phyloP scores from a whole-genome alignment of 768 basidiomycete species.

The Lactarius indigo region DNA sequence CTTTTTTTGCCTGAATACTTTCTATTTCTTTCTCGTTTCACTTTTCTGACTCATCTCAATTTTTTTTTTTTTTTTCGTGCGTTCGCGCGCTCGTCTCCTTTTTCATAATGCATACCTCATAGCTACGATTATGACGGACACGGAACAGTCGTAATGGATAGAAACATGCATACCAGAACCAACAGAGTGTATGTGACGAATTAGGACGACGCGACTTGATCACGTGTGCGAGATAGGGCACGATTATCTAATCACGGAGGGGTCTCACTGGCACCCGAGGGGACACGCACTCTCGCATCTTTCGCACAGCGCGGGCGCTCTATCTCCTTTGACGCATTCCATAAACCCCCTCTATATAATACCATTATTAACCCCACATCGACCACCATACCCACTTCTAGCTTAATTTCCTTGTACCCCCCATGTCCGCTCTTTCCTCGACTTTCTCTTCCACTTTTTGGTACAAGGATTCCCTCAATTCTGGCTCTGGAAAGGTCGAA shows the following conservation, averaged over 20 bases:
- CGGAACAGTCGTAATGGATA: slow-evolving; percentile 24
- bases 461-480: slow-evolving; percentile 4
- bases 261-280: too few relatives aligned
- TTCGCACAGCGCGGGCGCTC: slow-evolving; percentile 4
- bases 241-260: neutral
- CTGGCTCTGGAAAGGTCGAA: slow-evolving; percentile 31
- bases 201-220: neutral
- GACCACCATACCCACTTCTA: neutral
- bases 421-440: slow-evolving; percentile 19
- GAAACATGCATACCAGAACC: slow-evolving; percentile 11
- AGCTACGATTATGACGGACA: slow-evolving; percentile 23
- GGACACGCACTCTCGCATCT: neutral
- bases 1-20: slow-evolving; percentile 1
- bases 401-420: neutral
- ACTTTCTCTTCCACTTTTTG: slow-evolving; percentile 18
- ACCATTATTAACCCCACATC: neutral
- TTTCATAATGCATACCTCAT: slow-evolving; percentile 20
- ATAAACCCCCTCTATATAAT: neutral
- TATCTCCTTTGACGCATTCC: neutral
- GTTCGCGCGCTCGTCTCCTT: neutral
- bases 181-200: neutral
- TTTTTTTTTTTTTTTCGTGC: neutral
- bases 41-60: neutral
- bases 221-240: neutral
- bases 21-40: neutral